Conservation (phyloP, 2,329 filamentous ascomycete genomes). For the Sporothrix euskadiensis region DNA sequence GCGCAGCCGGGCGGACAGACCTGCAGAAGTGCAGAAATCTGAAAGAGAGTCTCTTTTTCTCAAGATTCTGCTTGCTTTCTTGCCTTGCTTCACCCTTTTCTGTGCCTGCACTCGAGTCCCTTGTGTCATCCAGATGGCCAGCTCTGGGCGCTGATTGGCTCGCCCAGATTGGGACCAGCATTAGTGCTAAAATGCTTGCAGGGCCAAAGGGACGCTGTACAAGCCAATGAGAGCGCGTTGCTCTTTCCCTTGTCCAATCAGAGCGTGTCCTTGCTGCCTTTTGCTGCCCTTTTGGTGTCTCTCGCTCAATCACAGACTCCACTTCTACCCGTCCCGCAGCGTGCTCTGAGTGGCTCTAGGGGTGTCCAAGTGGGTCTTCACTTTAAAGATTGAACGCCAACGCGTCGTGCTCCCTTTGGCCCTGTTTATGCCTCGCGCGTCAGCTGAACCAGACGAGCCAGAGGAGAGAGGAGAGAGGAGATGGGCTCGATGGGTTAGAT, state of each 20-base stretch:
- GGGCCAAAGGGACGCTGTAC: neutral
- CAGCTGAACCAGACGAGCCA: neutral
- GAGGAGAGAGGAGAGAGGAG: neutral
- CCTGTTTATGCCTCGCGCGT: conserved; percentile 21
- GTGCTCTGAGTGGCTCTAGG: neutral
- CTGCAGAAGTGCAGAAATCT: neutral
- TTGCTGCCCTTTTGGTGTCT: neutral
- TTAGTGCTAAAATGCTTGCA: conserved; percentile 27
- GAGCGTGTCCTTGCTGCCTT: neutral
- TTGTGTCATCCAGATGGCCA: neutral
- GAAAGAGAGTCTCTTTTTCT: no score
- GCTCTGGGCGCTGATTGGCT: conserved; percentile 1
- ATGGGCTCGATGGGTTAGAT: no score
- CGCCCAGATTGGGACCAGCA: conserved; percentile 24
- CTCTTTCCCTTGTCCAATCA: neutral
- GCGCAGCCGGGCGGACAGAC: neutral
- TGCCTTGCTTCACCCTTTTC: neutral
- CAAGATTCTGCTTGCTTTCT: neutral
- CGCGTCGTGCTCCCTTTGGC: conserved; percentile 21
- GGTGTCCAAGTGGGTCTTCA: neutral
- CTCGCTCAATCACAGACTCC: neutral
- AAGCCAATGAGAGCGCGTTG: conserved; percentile 25
- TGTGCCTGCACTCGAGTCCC: conserved; percentile 1
- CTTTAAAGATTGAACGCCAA: neutral
- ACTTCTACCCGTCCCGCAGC: conserved; percentile 10